These are phyloP conservation scores for Sporothrix pseudoabietina DNA, from an alignment of 2,329 filamentous ascomycete species.

Conservation along the genomic window DNA sequence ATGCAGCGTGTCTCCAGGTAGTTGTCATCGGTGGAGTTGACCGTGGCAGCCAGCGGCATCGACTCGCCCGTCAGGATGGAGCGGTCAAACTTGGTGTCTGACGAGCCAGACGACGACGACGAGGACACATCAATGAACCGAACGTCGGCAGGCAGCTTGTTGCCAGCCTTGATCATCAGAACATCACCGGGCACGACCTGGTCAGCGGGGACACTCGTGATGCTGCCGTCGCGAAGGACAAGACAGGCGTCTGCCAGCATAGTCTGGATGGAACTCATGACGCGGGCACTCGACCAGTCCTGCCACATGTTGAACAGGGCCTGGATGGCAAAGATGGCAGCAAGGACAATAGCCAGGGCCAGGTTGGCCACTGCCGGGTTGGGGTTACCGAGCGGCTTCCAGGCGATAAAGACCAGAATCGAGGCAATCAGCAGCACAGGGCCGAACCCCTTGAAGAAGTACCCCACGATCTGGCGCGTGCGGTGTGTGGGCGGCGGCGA, in stretches of 20 bases:
- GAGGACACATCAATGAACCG: conserved; percentile 66
- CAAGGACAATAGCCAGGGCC: conserved; percentile 71
- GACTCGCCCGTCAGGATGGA: conserved; percentile 74
- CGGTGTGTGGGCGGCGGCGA: conserved; percentile 65
- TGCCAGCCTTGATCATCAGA: conserved; percentile 67
- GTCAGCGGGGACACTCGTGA: conserved; percentile 45
- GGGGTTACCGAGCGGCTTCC: conserved; percentile 72
- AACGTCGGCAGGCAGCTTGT: conserved; percentile 74
- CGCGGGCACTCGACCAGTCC: conserved; percentile 74
- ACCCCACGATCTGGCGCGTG: conserved; percentile 61
- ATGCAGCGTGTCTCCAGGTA: conserved; percentile 77
- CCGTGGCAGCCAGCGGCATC: conserved; percentile 61
- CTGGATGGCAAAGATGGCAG: conserved; percentile 69
- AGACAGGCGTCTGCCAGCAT: conserved; percentile 77
- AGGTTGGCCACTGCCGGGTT: conserved; percentile 66
- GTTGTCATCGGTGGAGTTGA: conserved; percentile 70
- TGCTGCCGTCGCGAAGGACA: conserved; percentile 61
- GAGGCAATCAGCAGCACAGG: conserved; percentile 67
- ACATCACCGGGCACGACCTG: conserved; percentile 74
- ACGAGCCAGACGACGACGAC: conserved; percentile 35
- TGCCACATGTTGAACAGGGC: conserved; percentile 71
- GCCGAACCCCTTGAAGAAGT: conserved; percentile 79
- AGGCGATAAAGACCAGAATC: conserved; percentile 74
- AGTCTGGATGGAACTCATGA: conserved; percentile 77
- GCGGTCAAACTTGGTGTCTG: conserved; percentile 71